Evolutionary conservation across 2,329 filamentous ascomycete species (phyloP), one percentile per base, ranked within the genome.

Genomic region (Elsinoe perseae): DNA sequence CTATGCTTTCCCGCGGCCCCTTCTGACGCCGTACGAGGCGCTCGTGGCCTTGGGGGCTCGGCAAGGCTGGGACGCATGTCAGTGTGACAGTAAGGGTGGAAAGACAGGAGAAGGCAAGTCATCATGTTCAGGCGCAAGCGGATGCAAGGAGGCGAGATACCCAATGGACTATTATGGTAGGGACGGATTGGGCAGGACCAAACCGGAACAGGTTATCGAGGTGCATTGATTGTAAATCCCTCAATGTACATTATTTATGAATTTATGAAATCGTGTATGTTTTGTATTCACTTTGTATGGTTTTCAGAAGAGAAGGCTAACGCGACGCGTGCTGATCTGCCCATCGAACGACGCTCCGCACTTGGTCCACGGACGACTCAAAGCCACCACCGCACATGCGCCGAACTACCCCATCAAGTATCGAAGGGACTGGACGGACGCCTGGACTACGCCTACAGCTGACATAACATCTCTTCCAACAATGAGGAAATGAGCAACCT

Each of bases 121-220:
- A 36, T 36, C 53, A 36, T 56, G 53, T 56, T 56, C 38, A n/a
- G 53, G 53, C 78, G 55, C 50, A 25, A 58, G 46, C 57, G 40
- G 60, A 34, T 40, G 64, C 55, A 54, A 60, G 52, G 62, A 64
- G 58, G 36, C 60, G 55, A 63, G 66, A 12, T 98, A 98, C 73
- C 92, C 91, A 0, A 98, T 98, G 93, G 91, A 98, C 70, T 98
- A 95, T 68, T 98, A 98, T 72, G 91, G 85, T 0, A 92, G 86
- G 69, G 89, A 96, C 44, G 93, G 93, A 0, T 68, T 98, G 56
- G 93, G 92, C 1, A 82, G 93, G 69, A 91, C 87, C 28, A 90
- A 66, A 60, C 59, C 60, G 20, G 66, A 70, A 38, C 66, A 70
- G 54, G 57, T 65, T n/a, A 55, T 59, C 18, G 7, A 18, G 48